Conservation (phyloP, 106 monocot genomes). For the Apostasia shenzhenica region DNA sequence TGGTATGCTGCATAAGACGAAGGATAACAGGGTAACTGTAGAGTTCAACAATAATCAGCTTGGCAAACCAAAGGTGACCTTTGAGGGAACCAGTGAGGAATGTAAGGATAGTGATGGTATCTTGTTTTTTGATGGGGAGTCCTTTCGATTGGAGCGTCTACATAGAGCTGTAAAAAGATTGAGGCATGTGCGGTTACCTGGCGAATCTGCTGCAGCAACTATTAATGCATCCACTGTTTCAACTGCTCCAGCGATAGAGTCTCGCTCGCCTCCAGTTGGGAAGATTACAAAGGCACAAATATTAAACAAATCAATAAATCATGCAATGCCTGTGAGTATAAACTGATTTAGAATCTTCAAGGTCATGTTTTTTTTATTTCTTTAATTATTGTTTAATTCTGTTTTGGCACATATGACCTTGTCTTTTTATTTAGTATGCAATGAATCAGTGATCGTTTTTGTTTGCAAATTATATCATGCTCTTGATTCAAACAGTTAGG, state of each 20-base stretch:
- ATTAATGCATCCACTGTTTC: constrained; percentile 19
- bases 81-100: constrained; percentile 92
- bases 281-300: constrained; percentile 48
- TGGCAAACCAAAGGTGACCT: constrained; percentile 90
- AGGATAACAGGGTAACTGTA: constrained; percentile 86
- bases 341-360: neutral
- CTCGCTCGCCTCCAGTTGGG: constrained; percentile 60
- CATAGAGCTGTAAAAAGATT: constrained; percentile 91
- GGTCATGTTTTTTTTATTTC: neutral
- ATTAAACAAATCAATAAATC: constrained; percentile 34
- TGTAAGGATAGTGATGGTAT: constrained; percentile 93
- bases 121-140: constrained; percentile 89
- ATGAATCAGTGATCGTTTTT: too few relatives aligned
- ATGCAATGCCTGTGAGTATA: constrained; percentile 60
- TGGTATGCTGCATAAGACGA: constrained; percentile 83
- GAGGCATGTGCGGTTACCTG: constrained; percentile 67
- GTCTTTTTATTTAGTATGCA: too few relatives aligned
- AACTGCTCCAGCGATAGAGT: constrained; percentile 33
- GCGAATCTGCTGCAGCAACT: constrained; percentile 48
- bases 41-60: constrained; percentile 93
- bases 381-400: too few relatives aligned
- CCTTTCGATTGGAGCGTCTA: constrained; percentile 74
- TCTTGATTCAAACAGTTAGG: too few relatives aligned
- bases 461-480: too few relatives aligned
- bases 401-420: too few relatives aligned